Conservation (phyloP, 768 basidiomycete genomes). For the Agrocybe praecox region DNA sequence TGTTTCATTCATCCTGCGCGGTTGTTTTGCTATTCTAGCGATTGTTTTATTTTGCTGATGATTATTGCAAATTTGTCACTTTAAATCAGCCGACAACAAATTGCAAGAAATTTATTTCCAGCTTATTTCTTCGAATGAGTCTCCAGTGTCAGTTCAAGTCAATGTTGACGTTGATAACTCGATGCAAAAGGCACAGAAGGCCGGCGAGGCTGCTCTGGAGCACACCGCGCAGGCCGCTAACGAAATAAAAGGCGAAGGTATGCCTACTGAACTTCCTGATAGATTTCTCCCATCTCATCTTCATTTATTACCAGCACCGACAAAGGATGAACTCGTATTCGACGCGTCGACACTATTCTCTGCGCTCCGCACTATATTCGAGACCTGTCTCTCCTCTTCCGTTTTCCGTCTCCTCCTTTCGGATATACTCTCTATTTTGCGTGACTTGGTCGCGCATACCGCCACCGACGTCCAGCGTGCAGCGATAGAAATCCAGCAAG, state of each 20-base stretch:
- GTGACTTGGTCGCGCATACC: constrained; percentile 31
- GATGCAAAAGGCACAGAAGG: constrained; percentile 11
- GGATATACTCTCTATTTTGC: constrained; percentile 32
- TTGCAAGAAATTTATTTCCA: constrained; percentile 39
- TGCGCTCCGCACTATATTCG: constrained; percentile 29
- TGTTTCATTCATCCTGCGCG: constrained; percentile 4
- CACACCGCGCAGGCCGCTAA: constrained; percentile 10
- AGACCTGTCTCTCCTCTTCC: constrained; percentile 32
- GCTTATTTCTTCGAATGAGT: constrained; percentile 19
- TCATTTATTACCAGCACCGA: constrained; percentile 18
- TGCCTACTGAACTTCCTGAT: neutral
- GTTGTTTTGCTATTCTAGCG: neutral
- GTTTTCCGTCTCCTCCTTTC: constrained; percentile 35
- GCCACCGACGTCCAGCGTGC: constrained; percentile 32
- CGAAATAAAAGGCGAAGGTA: constrained; percentile 17
- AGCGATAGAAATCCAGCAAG: constrained; percentile 31
- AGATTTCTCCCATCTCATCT: neutral
- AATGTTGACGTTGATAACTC: constrained; percentile 6
- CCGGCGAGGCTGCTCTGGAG: constrained; percentile 15
- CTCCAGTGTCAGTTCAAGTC: constrained; percentile 17
- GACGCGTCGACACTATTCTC: constrained; percentile 28
- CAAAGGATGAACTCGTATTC: constrained; percentile 23
- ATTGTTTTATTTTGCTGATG: neutral
- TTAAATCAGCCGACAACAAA: constrained; percentile 32
- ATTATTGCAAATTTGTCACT: neutral